Evolutionary conservation across 2,329 filamentous ascomycete species (phyloP).

Genomic region (Colletotrichum destructivum): DNA sequence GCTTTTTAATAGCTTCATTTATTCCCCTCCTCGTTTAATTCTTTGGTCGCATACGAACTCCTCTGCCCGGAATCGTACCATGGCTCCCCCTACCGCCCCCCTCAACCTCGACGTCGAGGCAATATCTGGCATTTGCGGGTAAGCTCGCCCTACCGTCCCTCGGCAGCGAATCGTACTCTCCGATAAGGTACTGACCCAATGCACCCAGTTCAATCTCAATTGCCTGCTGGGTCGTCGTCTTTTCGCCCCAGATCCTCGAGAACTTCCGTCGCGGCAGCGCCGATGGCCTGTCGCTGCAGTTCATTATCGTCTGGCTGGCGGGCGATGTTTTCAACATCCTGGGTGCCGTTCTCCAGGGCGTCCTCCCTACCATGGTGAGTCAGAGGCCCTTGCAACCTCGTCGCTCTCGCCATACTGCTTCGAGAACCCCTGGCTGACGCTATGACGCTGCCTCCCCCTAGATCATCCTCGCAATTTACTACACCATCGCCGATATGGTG

Average conservation of each 20-base stretch:
- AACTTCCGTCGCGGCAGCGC: constrained; percentile 90
- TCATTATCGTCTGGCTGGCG: constrained; percentile 92
- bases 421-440: constrained; percentile 39
- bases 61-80: constrained; percentile 49
- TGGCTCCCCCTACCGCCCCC: constrained; percentile 70
- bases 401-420: constrained; percentile 23
- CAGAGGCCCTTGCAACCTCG: background rate
- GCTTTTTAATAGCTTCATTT: background rate
- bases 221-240: constrained; percentile 97
- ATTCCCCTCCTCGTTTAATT: constrained; percentile 10
- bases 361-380: constrained; percentile 89
- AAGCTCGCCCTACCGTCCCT: constrained; percentile 48
- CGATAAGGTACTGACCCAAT: constrained; percentile 21
- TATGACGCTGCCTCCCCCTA: constrained; percentile 48
- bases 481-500: constrained; percentile 92
- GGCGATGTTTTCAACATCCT: constrained; percentile 98
- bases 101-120: constrained; percentile 88
- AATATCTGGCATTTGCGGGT: constrained; percentile 93
- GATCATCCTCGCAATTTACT: constrained; percentile 94
- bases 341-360: constrained; percentile 90
- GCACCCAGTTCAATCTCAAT: constrained; percentile 87
- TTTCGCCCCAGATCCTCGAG: constrained; percentile 96
- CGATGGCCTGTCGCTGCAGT: constrained; percentile 90
- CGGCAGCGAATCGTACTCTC: background rate
- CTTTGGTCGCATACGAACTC: constrained; percentile 21